These are phyloP conservation scores for Nicotiana undulata DNA, from an alignment of 257 asterid genomes.

Conservation along the genomic window DNA sequence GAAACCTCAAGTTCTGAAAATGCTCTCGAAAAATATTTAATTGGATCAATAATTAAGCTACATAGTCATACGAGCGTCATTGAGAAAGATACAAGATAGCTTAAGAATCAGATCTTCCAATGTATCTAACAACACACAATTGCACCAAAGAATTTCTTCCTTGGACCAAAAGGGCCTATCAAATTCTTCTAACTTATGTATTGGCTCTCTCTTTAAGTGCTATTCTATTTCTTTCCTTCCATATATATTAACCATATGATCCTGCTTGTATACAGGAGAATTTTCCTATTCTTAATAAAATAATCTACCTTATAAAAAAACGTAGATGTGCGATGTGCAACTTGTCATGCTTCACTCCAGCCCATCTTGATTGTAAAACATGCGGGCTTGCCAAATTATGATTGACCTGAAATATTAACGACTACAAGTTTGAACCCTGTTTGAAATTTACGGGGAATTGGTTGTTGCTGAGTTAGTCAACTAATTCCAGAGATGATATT, in stretches of 20 bases:
- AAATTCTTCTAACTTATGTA: background rate
- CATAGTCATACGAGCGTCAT: background rate
- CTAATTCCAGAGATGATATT: background rate
- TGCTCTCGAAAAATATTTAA: background rate
- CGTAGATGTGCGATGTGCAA: background rate
- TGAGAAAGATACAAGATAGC: background rate
- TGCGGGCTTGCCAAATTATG: background rate
- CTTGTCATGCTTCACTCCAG: background rate
- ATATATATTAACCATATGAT: background rate
- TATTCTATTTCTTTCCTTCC: background rate
- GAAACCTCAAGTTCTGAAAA: background rate
- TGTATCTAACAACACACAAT: background rate
- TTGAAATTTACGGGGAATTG: background rate
- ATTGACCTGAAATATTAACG: background rate
- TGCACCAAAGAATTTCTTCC: background rate
- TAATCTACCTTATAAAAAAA: background rate
- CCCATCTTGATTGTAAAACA: background rate
- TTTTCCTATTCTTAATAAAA: background rate
- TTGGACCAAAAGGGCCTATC: background rate
- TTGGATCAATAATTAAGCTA: background rate
- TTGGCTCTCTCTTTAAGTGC: background rate
- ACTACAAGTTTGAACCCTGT: background rate
- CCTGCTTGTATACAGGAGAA: background rate
- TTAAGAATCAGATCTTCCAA: background rate
- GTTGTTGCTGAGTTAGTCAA: background rate